Base-by-base conservation (phyloP, 148 eudicot species). In the Arctostaphylos glauca region DNA sequence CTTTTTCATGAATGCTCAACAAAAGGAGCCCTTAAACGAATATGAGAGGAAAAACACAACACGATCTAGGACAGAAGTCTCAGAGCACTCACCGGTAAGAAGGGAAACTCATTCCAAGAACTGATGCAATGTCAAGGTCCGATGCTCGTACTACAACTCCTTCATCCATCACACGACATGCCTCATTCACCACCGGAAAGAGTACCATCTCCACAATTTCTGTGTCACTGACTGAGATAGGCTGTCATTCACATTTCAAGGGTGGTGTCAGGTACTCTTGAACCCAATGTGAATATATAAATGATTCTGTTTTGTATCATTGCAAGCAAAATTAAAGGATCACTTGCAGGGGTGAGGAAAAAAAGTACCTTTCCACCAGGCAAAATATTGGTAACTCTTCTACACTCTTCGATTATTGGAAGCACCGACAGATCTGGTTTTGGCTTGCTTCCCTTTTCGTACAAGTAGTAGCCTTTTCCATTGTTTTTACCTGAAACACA, bases 21-120 rank as follows among this genome's bases (percentile, higher is more conserved):
- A 47, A 44, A 12, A 60, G 54, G 73, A 79, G 72, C 19, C 55
- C 49, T 31, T 16, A 16, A 31, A 12, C 4, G 38, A 21, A 78
- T 3, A 44, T 44, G 25, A 59, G 0, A 3, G 14, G 44, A 46
- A 44, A 44, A 50, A 73, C 15, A 1, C 38, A 70, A 1, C 38
- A 70, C 19, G 16, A 73, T 73, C 52, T 43, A 10, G 23, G 58
- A 44, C 50, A 49, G 9, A 49, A 31, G 74, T 66, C 31, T 10
- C 5, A 70, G 79, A 72, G 54, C 72, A 91, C 93, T 88, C 18
- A 96, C 99, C 99, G 92, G 81, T 93, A 96, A 82, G 95, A 87
- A 76, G 99, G 99, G 88, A 96, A 96, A 84, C 99, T 89, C 99
- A 96, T 96, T 77, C 99, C 99, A 84, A 94, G 95, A 88, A 96